A percentile compares a stretch with the other conserved stretches of the same genome.
These are phyloP conservation scores for Cryptococcus sp. DNA, from an alignment of 1,284 basidiomycete species.

Conservation along the genomic window DNA sequence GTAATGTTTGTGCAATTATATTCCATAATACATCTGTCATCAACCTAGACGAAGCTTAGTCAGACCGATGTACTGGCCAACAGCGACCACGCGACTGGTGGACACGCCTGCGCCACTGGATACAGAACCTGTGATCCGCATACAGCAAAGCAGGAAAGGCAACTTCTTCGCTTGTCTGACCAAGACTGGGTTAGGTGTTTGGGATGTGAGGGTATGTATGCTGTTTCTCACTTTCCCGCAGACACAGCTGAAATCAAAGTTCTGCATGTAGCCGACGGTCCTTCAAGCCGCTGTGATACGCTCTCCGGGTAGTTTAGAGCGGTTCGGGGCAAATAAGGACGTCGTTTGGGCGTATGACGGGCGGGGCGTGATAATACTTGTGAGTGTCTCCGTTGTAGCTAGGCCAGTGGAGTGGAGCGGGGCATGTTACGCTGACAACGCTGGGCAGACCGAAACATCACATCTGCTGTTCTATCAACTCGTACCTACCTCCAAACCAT, in stretches of 20 bases:
- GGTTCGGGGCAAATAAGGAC: constrained; percentile 74
- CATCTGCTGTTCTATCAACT: constrained; percentile 75
- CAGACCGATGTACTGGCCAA: constrained; percentile 52
- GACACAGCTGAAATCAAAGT: background rate
- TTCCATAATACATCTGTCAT: too few species aligned
- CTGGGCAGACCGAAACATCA: constrained; percentile 67
- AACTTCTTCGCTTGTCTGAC: constrained; percentile 76
- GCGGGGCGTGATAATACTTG: constrained; percentile 73
- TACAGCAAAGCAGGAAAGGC: constrained; percentile 69
- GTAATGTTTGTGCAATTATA: too few species aligned
- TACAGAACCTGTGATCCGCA: constrained; percentile 60
- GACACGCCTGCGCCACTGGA: constrained; percentile 29
- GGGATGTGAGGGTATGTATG: constrained; percentile 75
- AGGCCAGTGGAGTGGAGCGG: background rate
- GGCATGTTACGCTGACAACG: background rate
- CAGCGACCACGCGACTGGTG: constrained; percentile 37
- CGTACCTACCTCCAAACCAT: constrained; percentile 60
- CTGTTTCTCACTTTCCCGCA: background rate
- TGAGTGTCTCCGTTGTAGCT: constrained; percentile 51
- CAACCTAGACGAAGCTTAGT: too few species aligned
- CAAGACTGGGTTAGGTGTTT: constrained; percentile 67
- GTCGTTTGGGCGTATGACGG: constrained; percentile 80
- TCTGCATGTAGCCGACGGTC: constrained; percentile 66
- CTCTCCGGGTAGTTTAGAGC: constrained; percentile 69
- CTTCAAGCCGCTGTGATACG: constrained; percentile 72